Evolutionary conservation across 129 eudicot genomes (phyloP), one percentile per base, ranked within the genome.

Genomic region (Saussurea involucrata): DNA sequence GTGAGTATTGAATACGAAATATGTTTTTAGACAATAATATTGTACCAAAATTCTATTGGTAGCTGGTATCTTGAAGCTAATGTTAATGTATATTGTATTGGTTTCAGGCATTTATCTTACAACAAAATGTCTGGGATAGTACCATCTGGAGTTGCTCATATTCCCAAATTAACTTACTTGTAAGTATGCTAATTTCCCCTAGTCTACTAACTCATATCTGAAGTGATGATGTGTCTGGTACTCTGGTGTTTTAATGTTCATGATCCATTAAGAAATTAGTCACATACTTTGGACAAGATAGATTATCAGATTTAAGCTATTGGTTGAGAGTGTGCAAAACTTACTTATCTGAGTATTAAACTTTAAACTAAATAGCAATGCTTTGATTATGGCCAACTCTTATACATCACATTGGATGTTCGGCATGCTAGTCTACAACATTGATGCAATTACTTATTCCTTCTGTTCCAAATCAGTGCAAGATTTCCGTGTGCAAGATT

Each of bases 81-180:
- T 53, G 32, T 11, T 68, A 22, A 57, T 75, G 64, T 73, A 5
- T 44, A 40, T 60, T 67, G 11, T 76, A 58, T 37, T 40, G 49
- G 72, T 77, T 84, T 71, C 94, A 95, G 99, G 82, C 88, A 95
- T 84, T 83, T 95, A 76, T 95, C 99, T 49, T 78, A 80, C 80
- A 95, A 95, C 86, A 95, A 95, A 78, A 92, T 95, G 99, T 87
- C 99, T 73, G 97, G 99, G 67, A 81, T 90, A 20, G 84, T 95
- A 71, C 99, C 97, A 79, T 86, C 82, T 69, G 92, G 90, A 29
- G 85, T 88, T 79, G 92, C 89, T 84, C 97, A 83, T 85, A 88
- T 95, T 74, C 97, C 99, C 28, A 87, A 85, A 72, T 79, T 95
- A 71, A 92, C 99, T 37, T 91, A 92, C 87, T 81, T 95, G 99